Evolutionary conservation across 192 early-diverging fungal genomes (phyloP), one percentile per base, ranked within the genome.

Genomic region (Podila epicladia): DNA sequence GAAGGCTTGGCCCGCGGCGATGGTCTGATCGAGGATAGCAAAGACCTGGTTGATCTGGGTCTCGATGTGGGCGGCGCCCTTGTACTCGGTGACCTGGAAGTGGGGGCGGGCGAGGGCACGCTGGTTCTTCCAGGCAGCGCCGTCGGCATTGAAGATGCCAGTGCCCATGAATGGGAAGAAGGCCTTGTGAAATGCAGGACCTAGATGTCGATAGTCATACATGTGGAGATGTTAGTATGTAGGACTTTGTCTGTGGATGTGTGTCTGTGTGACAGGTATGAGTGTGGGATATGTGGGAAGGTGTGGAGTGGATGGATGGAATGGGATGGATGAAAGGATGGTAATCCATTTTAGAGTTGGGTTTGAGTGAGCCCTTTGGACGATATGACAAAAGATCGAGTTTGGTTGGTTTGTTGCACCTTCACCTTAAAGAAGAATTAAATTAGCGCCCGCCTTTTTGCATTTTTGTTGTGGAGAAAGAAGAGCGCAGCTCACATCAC

Each of bases 151-250:
- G 58, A 80, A 80, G 67, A 80, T 80, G 9, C 77, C 77, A 19
- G 77, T 80, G 62, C 77, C 77, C 77, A 80, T 80, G 67, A 80
- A 80, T 9, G 77, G 71, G 67, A 58, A 80, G 63, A 80, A 80
- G 8, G 77, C 77, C 48, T 60, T 72, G 67, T 80, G 77, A 71
- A 80, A 80, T 1, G 65, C 77, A 1, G 77, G 71, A n/a, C 77
- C 77, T 79, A 58, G n/a, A 3, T 41, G 19, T 55, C 9, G 22
- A 22, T 8, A 55, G 53, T 55, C 11, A 24, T 55, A 22, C 1
- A 9, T 55, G 24, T 0, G 19, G 20, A 9, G 13, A n/a, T 26
- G 53, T 33, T 33, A 24, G 53, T 55, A 55, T 22, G 4, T 24
- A 4, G 17, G 53, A 26, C 24, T 24, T 9, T 22, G 49, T 51